phyloP scores from a whole-genome alignment of 495 filamentous ascomycete species.

The Bathelium albidoporum region DNA sequence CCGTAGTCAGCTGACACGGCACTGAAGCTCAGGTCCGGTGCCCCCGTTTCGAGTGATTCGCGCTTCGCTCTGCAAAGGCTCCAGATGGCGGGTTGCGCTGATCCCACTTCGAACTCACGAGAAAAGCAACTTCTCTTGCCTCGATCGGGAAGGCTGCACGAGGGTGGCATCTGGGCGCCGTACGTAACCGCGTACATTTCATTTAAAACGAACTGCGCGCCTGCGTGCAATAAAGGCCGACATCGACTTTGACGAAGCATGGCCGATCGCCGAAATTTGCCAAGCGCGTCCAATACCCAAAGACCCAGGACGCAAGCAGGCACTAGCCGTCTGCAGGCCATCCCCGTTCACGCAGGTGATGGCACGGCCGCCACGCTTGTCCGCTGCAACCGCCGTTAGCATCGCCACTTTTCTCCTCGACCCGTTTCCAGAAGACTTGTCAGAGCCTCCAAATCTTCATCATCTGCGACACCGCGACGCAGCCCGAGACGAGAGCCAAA shows the following conservation, averaged over 20 bases:
- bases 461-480: not conserved
- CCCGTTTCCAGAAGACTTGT: not conserved
- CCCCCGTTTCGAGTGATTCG: not conserved
- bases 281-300: not conserved
- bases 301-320: not conserved
- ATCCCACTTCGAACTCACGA: not conserved
- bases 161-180: not conserved
- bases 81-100: not conserved
- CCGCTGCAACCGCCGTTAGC: constrained; percentile 4
- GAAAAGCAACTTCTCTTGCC: not conserved
- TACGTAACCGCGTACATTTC: not conserved
- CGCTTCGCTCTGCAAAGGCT: not conserved
- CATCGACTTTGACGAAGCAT: not conserved
- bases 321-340: not conserved
- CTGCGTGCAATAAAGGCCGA: not conserved
- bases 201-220: not conserved
- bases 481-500: not conserved
- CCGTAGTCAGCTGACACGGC: not conserved
- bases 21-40: not conserved
- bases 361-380: not conserved
- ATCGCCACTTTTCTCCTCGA: not conserved
- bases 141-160: not conserved
- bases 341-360: constrained; percentile 4
- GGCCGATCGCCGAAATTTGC: constrained; percentile 6
- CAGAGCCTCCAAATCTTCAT: not conserved